These are phyloP conservation scores for Fonsecaea erecta DNA, from an alignment of 2,329 filamentous ascomycete genomes.

Conservation along the genomic window DNA sequence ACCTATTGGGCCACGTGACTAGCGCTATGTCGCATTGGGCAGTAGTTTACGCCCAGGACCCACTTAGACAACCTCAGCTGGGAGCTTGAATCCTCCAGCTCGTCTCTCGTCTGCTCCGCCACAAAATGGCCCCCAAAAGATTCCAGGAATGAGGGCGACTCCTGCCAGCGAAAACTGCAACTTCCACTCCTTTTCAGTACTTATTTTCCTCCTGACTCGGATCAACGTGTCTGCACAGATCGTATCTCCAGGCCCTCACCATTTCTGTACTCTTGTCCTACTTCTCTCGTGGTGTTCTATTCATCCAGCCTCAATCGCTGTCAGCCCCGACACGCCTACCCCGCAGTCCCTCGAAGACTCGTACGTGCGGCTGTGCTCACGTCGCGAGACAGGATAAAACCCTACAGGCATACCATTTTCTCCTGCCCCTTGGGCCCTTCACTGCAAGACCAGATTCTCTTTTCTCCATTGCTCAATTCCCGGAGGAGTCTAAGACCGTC, in stretches of 20 bases:
- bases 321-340: conserved; percentile 20
- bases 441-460: neutral
- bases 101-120: conserved; percentile 16
- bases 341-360: conserved; percentile 20
- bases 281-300: neutral
- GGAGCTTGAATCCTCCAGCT: conserved; percentile 1
- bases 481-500: conserved; percentile 1
- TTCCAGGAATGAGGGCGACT: conserved; percentile 4
- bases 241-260: neutral
- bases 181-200: conserved; percentile 3
- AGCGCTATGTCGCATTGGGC: conserved; percentile 1
- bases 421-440: neutral
- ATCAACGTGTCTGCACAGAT: neutral
- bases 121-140: conserved; percentile 20
- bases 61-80: neutral
- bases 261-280: conserved; percentile 2
- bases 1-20: neutral
- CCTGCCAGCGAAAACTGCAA: conserved; percentile 4
- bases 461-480: neutral
- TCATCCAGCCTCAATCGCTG: conserved; percentile 5
- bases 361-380: conserved; percentile 14
- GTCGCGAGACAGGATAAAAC: conserved; percentile 1
- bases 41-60: neutral
- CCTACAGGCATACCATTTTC: neutral
- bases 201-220: neutral